phyloP scores from a whole-genome alignment of 805 yeast genomes.

The Ogataea nonfermentans region DNA sequence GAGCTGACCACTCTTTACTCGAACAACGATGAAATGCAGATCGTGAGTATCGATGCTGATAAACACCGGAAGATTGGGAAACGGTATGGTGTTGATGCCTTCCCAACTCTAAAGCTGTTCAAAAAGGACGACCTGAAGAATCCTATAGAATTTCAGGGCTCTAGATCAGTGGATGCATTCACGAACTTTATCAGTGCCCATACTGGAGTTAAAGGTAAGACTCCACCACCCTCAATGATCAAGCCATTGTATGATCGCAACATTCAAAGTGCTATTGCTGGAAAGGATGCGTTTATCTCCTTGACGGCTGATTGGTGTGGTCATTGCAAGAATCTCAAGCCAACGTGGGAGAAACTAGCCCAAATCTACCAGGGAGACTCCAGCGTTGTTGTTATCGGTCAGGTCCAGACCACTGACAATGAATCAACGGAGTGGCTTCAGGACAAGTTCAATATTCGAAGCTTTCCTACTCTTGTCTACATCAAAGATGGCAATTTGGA shows the following conservation, averaged over 20 bases:
- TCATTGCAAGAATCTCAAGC: slow-evolving; percentile 52
- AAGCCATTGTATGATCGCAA: slow-evolving; percentile 29
- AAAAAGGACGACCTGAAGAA: slow-evolving; percentile 44
- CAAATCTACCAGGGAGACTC: slow-evolving; percentile 42
- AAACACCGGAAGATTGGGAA: slow-evolving; percentile 48
- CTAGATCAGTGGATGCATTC: slow-evolving; percentile 49
- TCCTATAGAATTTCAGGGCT: slow-evolving; percentile 57
- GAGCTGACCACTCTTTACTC: slow-evolving; percentile 25
- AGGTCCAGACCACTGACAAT: slow-evolving; percentile 46
- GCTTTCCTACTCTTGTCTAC: slow-evolving; percentile 55
- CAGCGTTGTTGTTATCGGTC: slow-evolving; percentile 41
- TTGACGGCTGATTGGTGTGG: slow-evolving; percentile 64
- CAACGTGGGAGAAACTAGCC: slow-evolving; percentile 50
- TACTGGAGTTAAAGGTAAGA: slow-evolving; percentile 33
- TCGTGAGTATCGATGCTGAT: slow-evolving; percentile 59
- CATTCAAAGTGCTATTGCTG: slow-evolving; percentile 29
- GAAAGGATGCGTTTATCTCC: slow-evolving; percentile 48
- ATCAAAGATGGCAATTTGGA: slow-evolving; percentile 41
- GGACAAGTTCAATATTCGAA: slow-evolving; percentile 40
- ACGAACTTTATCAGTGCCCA: slow-evolving; percentile 45
- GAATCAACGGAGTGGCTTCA: slow-evolving; percentile 43
- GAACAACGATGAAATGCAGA: slow-evolving; percentile 24
- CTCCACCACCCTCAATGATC: slow-evolving; percentile 21
- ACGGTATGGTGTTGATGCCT: slow-evolving; percentile 55
- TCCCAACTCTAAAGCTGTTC: slow-evolving; percentile 63